These are phyloP conservation scores for Termitomyces sp. DNA, from an alignment of 768 basidiomycete genomes.

Conservation along the genomic window DNA sequence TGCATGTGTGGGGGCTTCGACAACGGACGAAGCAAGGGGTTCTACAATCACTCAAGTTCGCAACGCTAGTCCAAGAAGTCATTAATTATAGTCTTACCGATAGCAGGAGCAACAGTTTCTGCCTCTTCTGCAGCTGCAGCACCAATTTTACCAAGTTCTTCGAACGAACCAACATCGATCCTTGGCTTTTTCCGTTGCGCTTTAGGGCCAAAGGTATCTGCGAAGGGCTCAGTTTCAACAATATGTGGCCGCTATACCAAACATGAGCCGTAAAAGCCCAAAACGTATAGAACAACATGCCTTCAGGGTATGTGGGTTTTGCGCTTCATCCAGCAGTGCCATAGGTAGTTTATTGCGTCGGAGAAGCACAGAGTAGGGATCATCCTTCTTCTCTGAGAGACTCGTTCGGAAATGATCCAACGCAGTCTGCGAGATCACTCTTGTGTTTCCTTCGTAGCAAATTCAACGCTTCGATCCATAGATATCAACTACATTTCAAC, in stretches of 20 bases:
- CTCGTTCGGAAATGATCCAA: conserved; percentile 95
- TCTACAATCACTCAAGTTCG: conserved; percentile 23
- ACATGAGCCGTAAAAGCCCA: background rate
- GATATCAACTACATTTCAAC: conserved; percentile 2
- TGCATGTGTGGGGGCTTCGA: conserved; percentile 60
- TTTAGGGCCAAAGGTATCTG: conserved; percentile 93
- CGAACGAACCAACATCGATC: conserved; percentile 86
- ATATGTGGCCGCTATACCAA: conserved; percentile 74
- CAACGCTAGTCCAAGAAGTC: background rate
- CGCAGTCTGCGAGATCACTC: conserved; percentile 95
- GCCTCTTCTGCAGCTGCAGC: conserved; percentile 51
- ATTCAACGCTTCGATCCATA: background rate
- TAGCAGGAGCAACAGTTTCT: conserved; percentile 36
- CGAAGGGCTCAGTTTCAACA: conserved; percentile 92
- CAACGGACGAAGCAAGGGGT: conserved; percentile 41
- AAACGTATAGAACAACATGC: conserved; percentile 22
- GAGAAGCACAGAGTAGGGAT: conserved; percentile 93
- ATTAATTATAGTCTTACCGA: conserved; percentile 29
- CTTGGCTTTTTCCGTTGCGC: conserved; percentile 89
- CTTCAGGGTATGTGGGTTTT: conserved; percentile 75
- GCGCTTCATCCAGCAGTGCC: conserved; percentile 89
- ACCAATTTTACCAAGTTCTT: conserved; percentile 74
- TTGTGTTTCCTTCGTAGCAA: conserved; percentile 73
- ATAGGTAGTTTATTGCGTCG: conserved; percentile 95
- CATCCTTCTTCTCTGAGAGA: conserved; percentile 76